Evolutionary conservation across 1,284 basidiomycete species (phyloP), one percentile per base, ranked within the genome.

Genomic region (Mycena citricolor): DNA sequence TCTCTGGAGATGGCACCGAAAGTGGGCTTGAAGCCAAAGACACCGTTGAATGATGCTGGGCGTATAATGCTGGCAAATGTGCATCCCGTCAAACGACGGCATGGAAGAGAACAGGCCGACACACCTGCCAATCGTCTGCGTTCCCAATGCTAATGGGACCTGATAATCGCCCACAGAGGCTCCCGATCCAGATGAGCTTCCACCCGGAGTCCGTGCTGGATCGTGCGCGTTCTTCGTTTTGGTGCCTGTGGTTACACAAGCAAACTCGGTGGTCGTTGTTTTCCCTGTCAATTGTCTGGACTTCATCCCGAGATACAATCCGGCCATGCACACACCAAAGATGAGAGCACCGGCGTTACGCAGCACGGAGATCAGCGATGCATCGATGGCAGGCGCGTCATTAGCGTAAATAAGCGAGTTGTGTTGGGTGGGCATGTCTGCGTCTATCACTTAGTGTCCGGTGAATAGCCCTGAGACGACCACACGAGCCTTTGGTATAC

Each of bases 151-250:
- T 19, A 56, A n/a, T 3, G 54, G 54, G 2, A 54, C 49, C 31
- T 56, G 54, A 12, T 49, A 37, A 31, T 54, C 54, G 5, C 36
- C 54, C 13, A 56, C 54, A n/a, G 54, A 51, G 20, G 54, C 54
- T n/a, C 42, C 54, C 5, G 54, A 56, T 17, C 54, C 54, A 7
- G 49, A 47, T 23, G 54, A 56, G 11, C 52, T 54, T 3, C 54
- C 54, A 22, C 54, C 54, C 14, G 54, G 54, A 4, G 54, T 56
- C 3, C 52, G 45, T 8, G 32, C 13, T 5, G 22, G 28, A 28
- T 47, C 23, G 22, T 54, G 51, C 4, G 54, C 49, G 35, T 56
- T 56, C 14, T 22, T 35, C 13, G 49, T 54, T 21, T 49, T 51
- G 5, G 54, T 39, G 3, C 54, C 54, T 3, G 42, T 46, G 14